phyloP scores from a whole-genome alignment of 257 asterid genomes.

The Ballota nigra region DNA sequence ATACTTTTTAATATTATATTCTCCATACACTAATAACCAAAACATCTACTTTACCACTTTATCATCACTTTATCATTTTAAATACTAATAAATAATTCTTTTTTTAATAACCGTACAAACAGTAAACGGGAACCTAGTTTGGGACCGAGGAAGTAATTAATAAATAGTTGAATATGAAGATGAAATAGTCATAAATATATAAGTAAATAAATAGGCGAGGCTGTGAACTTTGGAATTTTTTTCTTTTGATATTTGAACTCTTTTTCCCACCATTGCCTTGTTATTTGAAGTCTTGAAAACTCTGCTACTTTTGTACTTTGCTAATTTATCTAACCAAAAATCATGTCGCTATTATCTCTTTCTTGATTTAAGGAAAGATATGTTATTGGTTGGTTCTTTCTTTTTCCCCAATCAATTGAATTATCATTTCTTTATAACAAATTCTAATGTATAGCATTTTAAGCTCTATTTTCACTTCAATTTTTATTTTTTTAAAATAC shows the following conservation, averaged over 20 bases:
- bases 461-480: no score
- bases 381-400: conserved; percentile 4
- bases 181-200: not conserved
- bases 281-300: conserved; percentile 18
- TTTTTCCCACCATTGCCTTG: not conserved
- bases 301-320: conserved; percentile 11
- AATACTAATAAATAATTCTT: no score
- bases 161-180: not conserved
- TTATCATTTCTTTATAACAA: not conserved
- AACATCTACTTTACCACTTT: no score
- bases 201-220: not conserved
- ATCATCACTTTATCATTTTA: no score
- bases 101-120: no score
- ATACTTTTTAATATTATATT: no score
- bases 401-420: not conserved
- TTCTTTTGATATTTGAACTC: conserved; percentile 13
- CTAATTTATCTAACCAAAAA: conserved; percentile 6
- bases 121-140: no score
- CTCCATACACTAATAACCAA: no score
- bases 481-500: no score
- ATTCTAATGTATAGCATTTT: no score
- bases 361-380: conserved; percentile 8
- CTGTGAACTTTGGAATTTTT: conserved; percentile 4
- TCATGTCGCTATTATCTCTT: conserved; percentile 14
- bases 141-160: no score